Conservation (phyloP, 345 rosid species). For the Sonneratia caseolaris region DNA sequence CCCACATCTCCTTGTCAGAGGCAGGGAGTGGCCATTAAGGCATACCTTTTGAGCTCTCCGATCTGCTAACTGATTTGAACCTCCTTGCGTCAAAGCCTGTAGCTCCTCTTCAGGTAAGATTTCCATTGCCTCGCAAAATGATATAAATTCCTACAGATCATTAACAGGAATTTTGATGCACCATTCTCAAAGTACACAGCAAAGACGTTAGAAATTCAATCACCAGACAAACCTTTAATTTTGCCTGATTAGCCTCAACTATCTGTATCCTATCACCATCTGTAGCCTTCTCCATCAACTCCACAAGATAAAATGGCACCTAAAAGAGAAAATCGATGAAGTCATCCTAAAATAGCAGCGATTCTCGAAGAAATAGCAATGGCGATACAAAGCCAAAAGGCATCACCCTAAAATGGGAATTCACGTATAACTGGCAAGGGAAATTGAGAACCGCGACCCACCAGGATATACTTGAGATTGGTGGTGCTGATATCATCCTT, state of each 20-base stretch:
- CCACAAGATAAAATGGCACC: slow-evolving; percentile 81
- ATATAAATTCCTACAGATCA: slow-evolving; percentile 58
- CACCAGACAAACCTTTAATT: slow-evolving; percentile 48
- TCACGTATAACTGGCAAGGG: neutral
- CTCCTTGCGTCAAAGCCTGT: slow-evolving; percentile 37
- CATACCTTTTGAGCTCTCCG: slow-evolving; percentile 78
- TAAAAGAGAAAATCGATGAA: slow-evolving; percentile 10
- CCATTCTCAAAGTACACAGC: slow-evolving; percentile 3
- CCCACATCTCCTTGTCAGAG: neutral
- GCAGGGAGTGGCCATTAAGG: neutral
- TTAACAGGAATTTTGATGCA: neutral
- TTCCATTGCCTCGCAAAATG: slow-evolving; percentile 85
- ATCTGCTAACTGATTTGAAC: slow-evolving; percentile 47
- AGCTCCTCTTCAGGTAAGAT: slow-evolving; percentile 67
- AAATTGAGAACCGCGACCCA: slow-evolving; percentile 13
- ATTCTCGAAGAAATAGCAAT: neutral
- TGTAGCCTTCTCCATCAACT: slow-evolving; percentile 56
- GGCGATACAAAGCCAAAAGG: neutral
- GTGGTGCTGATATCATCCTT: slow-evolving; percentile 78
- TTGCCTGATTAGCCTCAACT: slow-evolving; percentile 46
- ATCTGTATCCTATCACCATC: slow-evolving; percentile 57
- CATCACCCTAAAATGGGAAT: neutral
- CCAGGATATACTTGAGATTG: slow-evolving; percentile 82
- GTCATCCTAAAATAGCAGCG: neutral
- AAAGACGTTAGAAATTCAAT: neutral